Conservation (phyloP, 2,329 filamentous ascomycete species). For the Neofusicoccum parvum region DNA sequence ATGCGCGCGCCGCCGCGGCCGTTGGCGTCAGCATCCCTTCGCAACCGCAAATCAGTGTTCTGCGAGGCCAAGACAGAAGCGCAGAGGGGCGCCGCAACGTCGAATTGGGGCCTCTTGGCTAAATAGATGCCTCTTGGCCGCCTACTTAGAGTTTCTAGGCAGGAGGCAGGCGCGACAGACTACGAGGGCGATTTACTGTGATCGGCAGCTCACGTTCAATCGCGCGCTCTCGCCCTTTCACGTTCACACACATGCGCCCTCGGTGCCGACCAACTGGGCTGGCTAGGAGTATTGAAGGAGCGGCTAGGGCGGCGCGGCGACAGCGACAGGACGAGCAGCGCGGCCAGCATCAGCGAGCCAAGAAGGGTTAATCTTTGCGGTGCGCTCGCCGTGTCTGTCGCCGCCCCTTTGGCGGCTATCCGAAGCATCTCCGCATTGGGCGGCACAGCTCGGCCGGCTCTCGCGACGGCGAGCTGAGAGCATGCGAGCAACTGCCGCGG, state of each 20-base stretch:
- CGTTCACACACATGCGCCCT: not conserved
- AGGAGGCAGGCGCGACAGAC: constrained; percentile 1
- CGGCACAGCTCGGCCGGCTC: not conserved
- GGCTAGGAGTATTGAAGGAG: not conserved
- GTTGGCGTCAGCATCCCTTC: not conserved
- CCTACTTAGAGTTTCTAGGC: constrained; percentile 5
- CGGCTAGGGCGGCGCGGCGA: not conserved
- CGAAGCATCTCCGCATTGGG: constrained; percentile 3
- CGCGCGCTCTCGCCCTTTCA: not conserved
- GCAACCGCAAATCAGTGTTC: not conserved
- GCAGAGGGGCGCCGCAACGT: not conserved
- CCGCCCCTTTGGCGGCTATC: constrained; percentile 1
- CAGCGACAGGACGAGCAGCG: not conserved
- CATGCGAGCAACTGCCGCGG: constrained; percentile 2
- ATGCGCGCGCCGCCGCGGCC: too few species aligned
- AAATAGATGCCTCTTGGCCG: constrained; percentile 7
- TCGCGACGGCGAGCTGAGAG: not conserved
- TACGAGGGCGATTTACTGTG: not conserved
- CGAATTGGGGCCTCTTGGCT: not conserved
- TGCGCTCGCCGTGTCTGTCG: not conserved
- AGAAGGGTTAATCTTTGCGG: constrained; percentile 3
- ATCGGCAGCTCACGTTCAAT: not conserved
- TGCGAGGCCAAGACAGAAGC: not conserved
- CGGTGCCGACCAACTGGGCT: not conserved
- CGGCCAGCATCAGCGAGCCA: not conserved